Evolutionary conservation across 345 rosid species (phyloP), one percentile per base, ranked within the genome.

Genomic region (Reutealis trisperma): DNA sequence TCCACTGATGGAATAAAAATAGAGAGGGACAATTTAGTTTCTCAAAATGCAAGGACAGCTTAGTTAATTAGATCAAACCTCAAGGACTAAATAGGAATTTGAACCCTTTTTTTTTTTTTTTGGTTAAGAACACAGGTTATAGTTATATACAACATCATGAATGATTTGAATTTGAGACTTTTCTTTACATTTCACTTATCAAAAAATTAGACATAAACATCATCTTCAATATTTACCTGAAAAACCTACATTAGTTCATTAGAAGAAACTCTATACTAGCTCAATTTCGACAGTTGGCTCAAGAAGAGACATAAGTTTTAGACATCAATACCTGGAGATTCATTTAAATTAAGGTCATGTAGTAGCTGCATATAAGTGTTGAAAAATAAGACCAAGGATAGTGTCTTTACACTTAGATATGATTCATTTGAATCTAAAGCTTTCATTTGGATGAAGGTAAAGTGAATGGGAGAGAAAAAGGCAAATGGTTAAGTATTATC

Each of bases 171-270:
- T n/a, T 19, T 49, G n/a, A 2, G 5, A 51, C 9, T n/a, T 67
- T 67, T 67, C 32, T 49, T 68, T 24, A 42, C 12, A 47, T 22
- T 47, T 51, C 22, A 51, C 47, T 19, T 9, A 51, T 69, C 21
- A 69, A 5, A 15, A 2, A 47, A 15, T 4, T 6, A 6, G 42
- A 27, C 34, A 27, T 16, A 69, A 51, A 14, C 57, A 47, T 37
- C 72, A 68, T 14, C 72, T 69, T 25, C 14, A 27, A 69, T 24
- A 49, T 69, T 69, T 69, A 49, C 10, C 15, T 22, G 71, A 25
- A 6, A 52, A 12, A 7, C 9, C 8, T 8, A 58, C 6, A 24
- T 8, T 27, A 27, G 1, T 15, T 11, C 55, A 51, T 51, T 3
- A 51, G 18, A 51, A 13, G 55, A 15, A 15, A 51, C 55, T 51